phyloP scores from a whole-genome alignment of 441 rosid genomes.

The Sinapis alba region DNA sequence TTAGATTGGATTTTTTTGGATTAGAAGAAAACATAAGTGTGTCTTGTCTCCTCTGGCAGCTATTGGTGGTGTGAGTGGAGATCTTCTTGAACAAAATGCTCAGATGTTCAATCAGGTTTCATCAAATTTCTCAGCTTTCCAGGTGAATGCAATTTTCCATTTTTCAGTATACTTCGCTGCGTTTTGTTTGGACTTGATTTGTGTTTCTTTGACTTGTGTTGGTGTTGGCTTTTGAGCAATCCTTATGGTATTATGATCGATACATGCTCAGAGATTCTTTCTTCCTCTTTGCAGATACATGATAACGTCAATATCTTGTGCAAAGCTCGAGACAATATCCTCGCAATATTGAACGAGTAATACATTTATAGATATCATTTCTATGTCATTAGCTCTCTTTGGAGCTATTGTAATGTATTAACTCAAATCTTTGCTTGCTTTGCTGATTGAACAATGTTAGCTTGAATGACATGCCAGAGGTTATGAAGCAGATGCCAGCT shows the following conservation, averaged over 20 bases:
- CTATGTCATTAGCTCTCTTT: background rate
- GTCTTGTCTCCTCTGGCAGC: slow-evolving; percentile 45
- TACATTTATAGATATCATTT: slow-evolving; percentile 23
- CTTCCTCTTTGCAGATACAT: slow-evolving; percentile 56
- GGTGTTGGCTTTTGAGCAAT: slow-evolving; percentile 14
- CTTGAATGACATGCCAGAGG: slow-evolving; percentile 79
- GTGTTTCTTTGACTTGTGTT: background rate
- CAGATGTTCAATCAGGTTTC: slow-evolving; percentile 79
- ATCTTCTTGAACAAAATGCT: slow-evolving; percentile 85
- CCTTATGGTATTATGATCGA: background rate
- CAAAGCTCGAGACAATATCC: slow-evolving; percentile 79
- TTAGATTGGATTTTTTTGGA: slow-evolving; percentile 1
- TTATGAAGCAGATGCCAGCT: slow-evolving; percentile 93
- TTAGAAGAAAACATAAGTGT: background rate
- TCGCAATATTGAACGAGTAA: slow-evolving; percentile 79
- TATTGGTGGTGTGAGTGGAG: slow-evolving; percentile 82
- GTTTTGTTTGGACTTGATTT: too few relatives aligned
- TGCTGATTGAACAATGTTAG: slow-evolving; percentile 41
- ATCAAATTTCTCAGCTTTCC: slow-evolving; percentile 70
- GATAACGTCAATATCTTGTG: slow-evolving; percentile 68
- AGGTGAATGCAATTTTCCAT: slow-evolving; percentile 50
- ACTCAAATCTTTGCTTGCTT: background rate
- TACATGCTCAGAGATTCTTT: background rate
- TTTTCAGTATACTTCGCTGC: background rate
- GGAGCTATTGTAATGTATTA: background rate